Percentiles rank a stretch among this genome's conserved stretches.
Evolutionary conservation across 2,329 filamentous ascomycete species (phyloP).

Genomic region (Penicillium sp.): DNA sequence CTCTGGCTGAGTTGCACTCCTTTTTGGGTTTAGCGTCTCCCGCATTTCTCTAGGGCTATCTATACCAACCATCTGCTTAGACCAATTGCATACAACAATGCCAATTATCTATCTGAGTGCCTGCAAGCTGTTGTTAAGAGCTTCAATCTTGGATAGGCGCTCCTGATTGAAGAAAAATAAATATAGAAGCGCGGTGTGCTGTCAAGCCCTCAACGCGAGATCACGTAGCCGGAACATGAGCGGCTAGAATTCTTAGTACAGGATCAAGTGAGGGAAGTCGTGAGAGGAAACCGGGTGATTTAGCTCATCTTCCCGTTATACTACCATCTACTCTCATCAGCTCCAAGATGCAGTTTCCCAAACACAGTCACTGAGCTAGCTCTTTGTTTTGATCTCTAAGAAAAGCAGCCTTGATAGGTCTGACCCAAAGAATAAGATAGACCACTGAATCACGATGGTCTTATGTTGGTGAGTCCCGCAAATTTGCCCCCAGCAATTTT

Average conservation of each 20-base stretch:
- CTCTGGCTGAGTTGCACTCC: conserved; percentile 9
- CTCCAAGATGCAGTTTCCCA: not conserved
- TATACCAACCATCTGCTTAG: not conserved
- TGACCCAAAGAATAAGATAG: not conserved
- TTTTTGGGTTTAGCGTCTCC: conserved; percentile 9
- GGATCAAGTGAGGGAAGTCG: not conserved
- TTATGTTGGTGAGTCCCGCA: conserved; percentile 9
- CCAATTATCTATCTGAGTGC: no score
- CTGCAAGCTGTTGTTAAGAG: no score
- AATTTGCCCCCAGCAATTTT: not conserved
- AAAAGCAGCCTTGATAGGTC: not conserved
- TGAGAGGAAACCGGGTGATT: not conserved
- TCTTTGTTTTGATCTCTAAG: no score
- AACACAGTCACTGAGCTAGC: no score
- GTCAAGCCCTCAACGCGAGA: not conserved
- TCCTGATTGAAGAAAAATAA: no score
- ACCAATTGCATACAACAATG: no score
- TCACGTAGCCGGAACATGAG: no score
- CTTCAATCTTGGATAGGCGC: no score
- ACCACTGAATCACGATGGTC: not conserved
- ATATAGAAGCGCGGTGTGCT: not conserved
- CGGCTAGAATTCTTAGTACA: not conserved
- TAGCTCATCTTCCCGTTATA: no score
- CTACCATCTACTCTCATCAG: no score
- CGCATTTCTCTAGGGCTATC: not conserved